Base-by-base conservation (phyloP, 768 basidiomycete species). In the Rhodotorula kratochvilovae region DNA sequence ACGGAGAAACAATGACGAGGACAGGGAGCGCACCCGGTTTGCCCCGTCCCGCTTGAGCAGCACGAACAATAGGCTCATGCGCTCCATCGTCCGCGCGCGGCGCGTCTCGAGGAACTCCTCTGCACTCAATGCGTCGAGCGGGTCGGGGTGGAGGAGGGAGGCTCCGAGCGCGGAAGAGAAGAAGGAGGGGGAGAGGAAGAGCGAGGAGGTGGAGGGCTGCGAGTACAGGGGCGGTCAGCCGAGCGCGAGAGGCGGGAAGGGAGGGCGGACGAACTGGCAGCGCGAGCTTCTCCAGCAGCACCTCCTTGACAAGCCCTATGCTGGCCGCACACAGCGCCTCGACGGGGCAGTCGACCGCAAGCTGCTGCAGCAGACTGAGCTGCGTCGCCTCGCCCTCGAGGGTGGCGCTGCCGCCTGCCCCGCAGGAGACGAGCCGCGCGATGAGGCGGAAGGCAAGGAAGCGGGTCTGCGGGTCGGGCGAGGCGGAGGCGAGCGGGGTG, bases 391-490 rank as follows among this genome's bases (percentile, higher is more conserved):
- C 66, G 53, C 25, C 59, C 15, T 21, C 39, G 59, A 46, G 13
- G 7, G 16, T 31, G 45, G 8, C 29, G 29, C n/a, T n/a, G n/a
- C 59, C 45, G 19, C 23, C n/a, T 15, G 57, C 23, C 2, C 11
- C 35, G 33, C 13, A 5, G 8, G 33, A 19, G 27, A 66, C 25
- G 33, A 59, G 45, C 8, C 48, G 57, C 0, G 46, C 16, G 48
- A 66, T 5, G n/a, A 66, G 65, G 48, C 56, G 56, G 57, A 50
- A 66, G 27, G 65, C 27, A 48, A 58, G 56, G 48, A 66, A 66
- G 56, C 65, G 65, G 27, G 45, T 59, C 10, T 13, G 27, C 2
- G 65, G 39, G 21, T 25, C 4, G 35, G 56, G 56, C 1, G 65
- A 66, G n/a, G 13, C 27, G 17, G 65, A 33, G 48, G 65, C 33